Evolutionary conservation across 2,329 filamentous ascomycete species (phyloP).

Genomic region (Penicillium sclerotiorum): DNA sequence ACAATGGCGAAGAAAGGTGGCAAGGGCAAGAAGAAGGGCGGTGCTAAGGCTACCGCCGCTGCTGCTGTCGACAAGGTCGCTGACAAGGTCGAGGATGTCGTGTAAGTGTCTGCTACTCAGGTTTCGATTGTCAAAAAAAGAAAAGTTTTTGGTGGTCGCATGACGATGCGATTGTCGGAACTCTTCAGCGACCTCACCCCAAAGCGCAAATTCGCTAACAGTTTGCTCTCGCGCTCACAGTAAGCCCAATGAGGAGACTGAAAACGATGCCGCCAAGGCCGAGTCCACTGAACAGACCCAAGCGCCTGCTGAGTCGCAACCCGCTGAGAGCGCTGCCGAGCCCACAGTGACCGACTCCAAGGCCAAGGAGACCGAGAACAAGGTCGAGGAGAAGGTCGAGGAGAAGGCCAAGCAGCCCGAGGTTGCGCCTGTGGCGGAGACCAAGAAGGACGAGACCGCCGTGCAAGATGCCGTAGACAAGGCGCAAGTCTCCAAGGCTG

Average conservation of each 20-base stretch:
- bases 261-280: slow-evolving; percentile 7
- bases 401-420: slow-evolving; percentile 6
- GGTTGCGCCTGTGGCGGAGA: slow-evolving; percentile 9
- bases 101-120: slow-evolving; percentile 31
- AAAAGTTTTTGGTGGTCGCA: slow-evolving; percentile 16
- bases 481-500: slow-evolving; percentile 25
- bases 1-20: slow-evolving; percentile 40
- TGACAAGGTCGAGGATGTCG: slow-evolving; percentile 31
- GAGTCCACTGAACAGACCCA: slow-evolving; percentile 17
- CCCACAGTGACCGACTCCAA: slow-evolving; percentile 17
- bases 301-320: slow-evolving; percentile 15
- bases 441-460: slow-evolving; percentile 13
- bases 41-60: slow-evolving; percentile 27
- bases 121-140: slow-evolving; percentile 1
- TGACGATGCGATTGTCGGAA: neutral
- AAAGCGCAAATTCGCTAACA: slow-evolving; percentile 4
- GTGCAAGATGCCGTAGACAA: slow-evolving; percentile 26
- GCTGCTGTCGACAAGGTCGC: slow-evolving; percentile 30
- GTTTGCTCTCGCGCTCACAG: neutral
- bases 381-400: slow-evolving; percentile 14
- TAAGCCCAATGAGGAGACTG: slow-evolving; percentile 21
- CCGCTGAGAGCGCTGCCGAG: slow-evolving; percentile 13
- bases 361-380: slow-evolving; percentile 7
- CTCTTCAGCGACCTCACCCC: neutral
- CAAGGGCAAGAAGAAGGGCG: slow-evolving; percentile 34